Conservation (phyloP, 1,284 basidiomycete genomes). For the Tremellales sp. region DNA sequence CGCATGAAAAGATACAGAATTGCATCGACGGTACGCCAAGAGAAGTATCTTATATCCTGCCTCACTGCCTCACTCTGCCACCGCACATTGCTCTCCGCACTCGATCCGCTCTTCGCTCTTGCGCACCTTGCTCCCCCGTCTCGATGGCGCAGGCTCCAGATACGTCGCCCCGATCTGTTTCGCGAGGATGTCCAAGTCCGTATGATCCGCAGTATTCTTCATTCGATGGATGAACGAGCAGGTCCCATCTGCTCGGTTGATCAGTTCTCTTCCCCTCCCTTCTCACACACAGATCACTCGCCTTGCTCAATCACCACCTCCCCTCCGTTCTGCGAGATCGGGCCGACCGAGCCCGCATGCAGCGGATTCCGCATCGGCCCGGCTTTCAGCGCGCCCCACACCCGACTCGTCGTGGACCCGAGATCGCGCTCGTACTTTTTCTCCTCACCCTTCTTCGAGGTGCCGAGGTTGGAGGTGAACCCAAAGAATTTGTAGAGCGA, state of each 20-base stretch:
- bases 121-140: too few species aligned
- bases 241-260: constrained; percentile 11
- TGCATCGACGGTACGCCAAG: too few species aligned
- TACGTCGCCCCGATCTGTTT: constrained; percentile 13
- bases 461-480: constrained; percentile 15
- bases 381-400: constrained; percentile 14
- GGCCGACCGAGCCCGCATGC: constrained; percentile 15
- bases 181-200: constrained; percentile 16
- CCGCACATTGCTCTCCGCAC: too few species aligned
- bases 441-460: constrained; percentile 11
- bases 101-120: too few species aligned
- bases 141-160: too few species aligned
- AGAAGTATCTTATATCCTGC: too few species aligned
- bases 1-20: too few species aligned
- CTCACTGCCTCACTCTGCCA: too few species aligned
- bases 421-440: constrained; percentile 20
- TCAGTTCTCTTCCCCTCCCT: constrained; percentile 3
- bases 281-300: constrained; percentile 10
- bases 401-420: constrained; percentile 12
- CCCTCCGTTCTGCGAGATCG: constrained; percentile 29
- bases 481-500: constrained; percentile 21
- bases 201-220: constrained; percentile 20
- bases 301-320: constrained; percentile 28
- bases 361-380: constrained; percentile 16
- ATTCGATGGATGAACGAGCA: constrained; percentile 20